phyloP scores from a whole-genome alignment of 2,329 filamentous ascomycete genomes.

The Pseudogymnoascus sp. region DNA sequence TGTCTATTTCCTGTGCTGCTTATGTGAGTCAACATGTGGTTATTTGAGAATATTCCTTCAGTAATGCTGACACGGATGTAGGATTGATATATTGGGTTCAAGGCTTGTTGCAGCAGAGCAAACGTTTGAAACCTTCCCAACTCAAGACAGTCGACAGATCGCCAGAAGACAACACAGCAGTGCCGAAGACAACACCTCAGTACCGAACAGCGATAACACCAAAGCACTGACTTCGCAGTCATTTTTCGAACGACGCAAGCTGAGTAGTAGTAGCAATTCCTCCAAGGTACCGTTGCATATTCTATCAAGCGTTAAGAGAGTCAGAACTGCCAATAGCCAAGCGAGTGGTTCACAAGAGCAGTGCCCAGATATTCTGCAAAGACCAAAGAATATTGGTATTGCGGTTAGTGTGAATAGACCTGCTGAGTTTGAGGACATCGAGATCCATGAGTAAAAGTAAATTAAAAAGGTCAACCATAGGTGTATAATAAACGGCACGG shows the following conservation, averaged over 20 bases:
- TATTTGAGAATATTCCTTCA: background rate
- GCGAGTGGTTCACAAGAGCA: background rate
- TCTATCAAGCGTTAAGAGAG: background rate
- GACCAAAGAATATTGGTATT: background rate
- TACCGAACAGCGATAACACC: background rate
- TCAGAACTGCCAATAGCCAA: background rate
- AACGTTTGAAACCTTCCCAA: background rate
- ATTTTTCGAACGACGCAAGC: background rate
- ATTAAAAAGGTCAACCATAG: background rate
- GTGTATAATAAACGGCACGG: background rate
- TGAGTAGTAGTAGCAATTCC: background rate
- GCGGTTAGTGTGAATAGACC: background rate
- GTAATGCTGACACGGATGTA: background rate
- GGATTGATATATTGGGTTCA: background rate
- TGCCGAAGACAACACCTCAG: background rate
- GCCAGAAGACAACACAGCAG: background rate
- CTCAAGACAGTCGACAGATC: background rate
- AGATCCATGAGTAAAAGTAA: background rate
- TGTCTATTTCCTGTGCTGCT: slow-evolving; percentile 36
- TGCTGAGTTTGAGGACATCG: background rate
- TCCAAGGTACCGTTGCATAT: background rate
- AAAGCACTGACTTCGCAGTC: background rate
- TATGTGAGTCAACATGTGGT: slow-evolving; percentile 26
- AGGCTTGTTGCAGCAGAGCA: background rate
- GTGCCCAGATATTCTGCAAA: background rate